Evolutionary conservation across 192 early-diverging fungal species (phyloP).

Genomic region (Backusella tuberculispora): DNA sequence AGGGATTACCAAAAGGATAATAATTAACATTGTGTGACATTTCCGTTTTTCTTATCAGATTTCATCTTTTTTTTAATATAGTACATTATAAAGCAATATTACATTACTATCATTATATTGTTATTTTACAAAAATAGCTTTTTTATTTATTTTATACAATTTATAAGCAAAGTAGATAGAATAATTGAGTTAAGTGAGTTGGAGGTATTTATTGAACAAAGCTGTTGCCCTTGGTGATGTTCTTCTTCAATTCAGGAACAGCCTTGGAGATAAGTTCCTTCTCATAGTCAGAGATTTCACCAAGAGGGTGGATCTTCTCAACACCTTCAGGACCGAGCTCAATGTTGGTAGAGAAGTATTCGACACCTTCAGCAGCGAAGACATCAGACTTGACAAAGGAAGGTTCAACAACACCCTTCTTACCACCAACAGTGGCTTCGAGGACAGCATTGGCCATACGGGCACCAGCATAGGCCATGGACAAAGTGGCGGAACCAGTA

Average conservation of each 20-base stretch:
- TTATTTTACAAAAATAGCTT: not conserved
- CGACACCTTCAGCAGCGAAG: slow-evolving; percentile 58
- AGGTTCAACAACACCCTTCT: slow-evolving; percentile 89
- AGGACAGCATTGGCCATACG: slow-evolving; percentile 92
- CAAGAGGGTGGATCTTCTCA: slow-evolving; percentile 84
- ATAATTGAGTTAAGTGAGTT: not conserved
- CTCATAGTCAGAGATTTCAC: slow-evolving; percentile 82
- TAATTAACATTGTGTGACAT: not conserved
- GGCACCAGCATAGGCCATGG: slow-evolving; percentile 89
- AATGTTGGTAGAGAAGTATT: slow-evolving; percentile 81
- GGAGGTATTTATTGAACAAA: slow-evolving; percentile 7
- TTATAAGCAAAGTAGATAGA: not conserved
- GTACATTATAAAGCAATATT: not conserved
- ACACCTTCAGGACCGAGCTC: slow-evolving; percentile 86
- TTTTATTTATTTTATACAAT: slow-evolving; percentile 6
- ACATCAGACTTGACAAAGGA: slow-evolving; percentile 80
- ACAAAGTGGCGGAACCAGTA: slow-evolving; percentile 86
- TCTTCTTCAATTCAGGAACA: slow-evolving; percentile 91
- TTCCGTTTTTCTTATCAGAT: not conserved
- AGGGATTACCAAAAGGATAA: not conserved
- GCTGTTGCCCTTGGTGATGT: slow-evolving; percentile 84
- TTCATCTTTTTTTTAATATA: too few relatives aligned
- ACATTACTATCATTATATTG: too few relatives aligned
- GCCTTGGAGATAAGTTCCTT: slow-evolving; percentile 82
- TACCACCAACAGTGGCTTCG: slow-evolving; percentile 74